Evolutionary conservation across 805 yeast genomes (phyloP).

Genomic region (Isabelozyma pseudorhagii): DNA sequence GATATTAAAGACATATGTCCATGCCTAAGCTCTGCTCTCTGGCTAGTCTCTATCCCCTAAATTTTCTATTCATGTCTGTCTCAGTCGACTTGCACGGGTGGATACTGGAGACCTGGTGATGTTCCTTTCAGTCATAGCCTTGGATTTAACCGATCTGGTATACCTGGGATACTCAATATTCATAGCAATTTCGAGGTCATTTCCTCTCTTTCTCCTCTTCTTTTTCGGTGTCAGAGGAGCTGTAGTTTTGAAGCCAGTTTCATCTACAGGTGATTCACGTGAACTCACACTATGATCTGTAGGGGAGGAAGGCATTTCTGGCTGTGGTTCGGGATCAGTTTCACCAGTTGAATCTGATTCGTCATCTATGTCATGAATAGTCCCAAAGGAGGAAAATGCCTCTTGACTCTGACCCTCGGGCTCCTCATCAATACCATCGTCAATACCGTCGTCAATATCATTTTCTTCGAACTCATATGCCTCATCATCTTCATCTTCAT

Average conservation of each 20-base stretch:
- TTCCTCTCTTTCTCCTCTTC: neutral
- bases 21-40: too few species aligned
- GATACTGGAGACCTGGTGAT: neutral
- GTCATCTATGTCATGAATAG: neutral
- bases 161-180: neutral
- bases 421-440: neutral
- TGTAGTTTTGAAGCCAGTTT: neutral
- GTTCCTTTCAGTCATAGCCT: neutral
- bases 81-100: neutral
- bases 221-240: neutral
- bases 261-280: neutral
- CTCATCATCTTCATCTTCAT: slow-evolving; percentile 10
- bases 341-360: neutral
- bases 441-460: slow-evolving; percentile 3
- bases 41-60: too few species aligned
- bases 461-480: slow-evolving; percentile 4
- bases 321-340: neutral
- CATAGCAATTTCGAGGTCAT: neutral
- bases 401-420: too few species aligned
- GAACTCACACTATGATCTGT: neutral
- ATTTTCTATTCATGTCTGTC: neutral
- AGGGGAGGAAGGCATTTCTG: neutral
- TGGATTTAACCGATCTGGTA: neutral
- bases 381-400: too few species aligned
- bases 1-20: too few species aligned